Evolutionary conservation across 2,329 filamentous ascomycete genomes (phyloP), one percentile per base, ranked within the genome.

Genomic region (Aphanoascus verrucosus): DNA sequence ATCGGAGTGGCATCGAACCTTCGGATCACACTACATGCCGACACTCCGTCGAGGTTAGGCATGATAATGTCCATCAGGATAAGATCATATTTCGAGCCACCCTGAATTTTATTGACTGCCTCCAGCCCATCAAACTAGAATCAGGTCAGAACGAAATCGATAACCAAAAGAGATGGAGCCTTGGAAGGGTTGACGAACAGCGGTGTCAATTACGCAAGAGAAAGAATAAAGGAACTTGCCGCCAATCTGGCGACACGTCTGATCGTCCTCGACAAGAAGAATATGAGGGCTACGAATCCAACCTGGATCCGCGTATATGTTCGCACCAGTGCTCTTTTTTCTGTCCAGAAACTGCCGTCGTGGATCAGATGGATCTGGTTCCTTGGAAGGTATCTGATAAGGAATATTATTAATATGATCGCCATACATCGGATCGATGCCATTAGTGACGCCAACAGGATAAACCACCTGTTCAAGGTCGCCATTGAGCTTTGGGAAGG

Each of bases 31-130:
- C 93, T 87, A 54, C 89, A 95, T 2, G 93, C 91, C 14, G 90
- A 95, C 5, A 97, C 89, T 61, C 93, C 93, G 63, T 97, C 93
- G 52, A 97, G 77, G 59, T 90, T 86, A 5, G 93, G 93, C 93
- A 98, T 97, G 61, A 98, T 94, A 59, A 98, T 91, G 65, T 93
- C 86, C 86, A 91, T 91, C 57, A 91, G 80, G 58, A 91, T 88
- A 56, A 84, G 65, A 63, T 84, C 81, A 61, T 83, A 84, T 60
- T 83, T 83, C 4, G 76, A 74, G 5, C 80, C 80, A 40, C 73
- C 72, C 59, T 83, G 81, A 64, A 95, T 84, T 65, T 93, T 93
- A 65, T 85, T 88, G 47, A 95, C 90, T 49, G 93, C 93, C 67
- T 96, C 88, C 43, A 94, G 76, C 46, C 93, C 93, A 67, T 98